Evolutionary conservation across 805 yeast genomes (phyloP).

Genomic region (Cyberlindnera petersonii): DNA sequence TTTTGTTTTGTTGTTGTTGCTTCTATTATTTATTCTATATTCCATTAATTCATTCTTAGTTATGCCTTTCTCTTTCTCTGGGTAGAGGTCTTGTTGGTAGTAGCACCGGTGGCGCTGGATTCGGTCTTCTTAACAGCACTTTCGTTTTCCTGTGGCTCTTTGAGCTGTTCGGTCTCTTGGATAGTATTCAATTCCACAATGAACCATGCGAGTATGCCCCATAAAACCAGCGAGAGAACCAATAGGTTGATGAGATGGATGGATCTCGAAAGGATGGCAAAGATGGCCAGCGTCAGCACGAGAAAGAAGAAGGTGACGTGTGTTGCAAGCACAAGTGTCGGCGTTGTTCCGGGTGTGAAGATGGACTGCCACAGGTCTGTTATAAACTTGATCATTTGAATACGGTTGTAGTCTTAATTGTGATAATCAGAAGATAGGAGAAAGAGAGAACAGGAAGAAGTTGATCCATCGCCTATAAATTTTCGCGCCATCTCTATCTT

Average conservation of each 20-base stretch:
- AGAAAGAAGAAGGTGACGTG: constrained; percentile 75
- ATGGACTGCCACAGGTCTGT: constrained; percentile 84
- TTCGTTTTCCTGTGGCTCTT: constrained; percentile 21
- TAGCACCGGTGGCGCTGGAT: constrained; percentile 1
- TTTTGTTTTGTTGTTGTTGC: too few species aligned
- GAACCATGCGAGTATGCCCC: constrained; percentile 88
- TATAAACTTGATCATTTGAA: constrained; percentile 39
- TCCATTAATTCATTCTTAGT: not conserved
- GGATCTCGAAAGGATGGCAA: constrained; percentile 53
- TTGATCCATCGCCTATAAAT: too few species aligned
- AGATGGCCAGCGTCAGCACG: constrained; percentile 48
- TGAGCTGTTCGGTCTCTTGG: constrained; percentile 22
- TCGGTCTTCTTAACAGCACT: not conserved
- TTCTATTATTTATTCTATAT: not conserved
- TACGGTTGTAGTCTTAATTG: too few species aligned
- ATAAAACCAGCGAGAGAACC: constrained; percentile 58
- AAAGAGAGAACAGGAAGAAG: not conserved
- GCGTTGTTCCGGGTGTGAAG: constrained; percentile 90
- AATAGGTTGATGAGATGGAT: constrained; percentile 60
- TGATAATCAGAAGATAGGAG: not conserved
- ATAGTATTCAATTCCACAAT: constrained; percentile 56
- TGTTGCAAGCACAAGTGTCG: constrained; percentile 84
- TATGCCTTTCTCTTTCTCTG: constrained; percentile 16
- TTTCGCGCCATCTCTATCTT: too few species aligned
- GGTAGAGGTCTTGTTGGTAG: not conserved